These are phyloP conservation scores for Astrephomene gubernaculifera DNA, from an alignment of 139 green algal species.

Conservation along the genomic window DNA sequence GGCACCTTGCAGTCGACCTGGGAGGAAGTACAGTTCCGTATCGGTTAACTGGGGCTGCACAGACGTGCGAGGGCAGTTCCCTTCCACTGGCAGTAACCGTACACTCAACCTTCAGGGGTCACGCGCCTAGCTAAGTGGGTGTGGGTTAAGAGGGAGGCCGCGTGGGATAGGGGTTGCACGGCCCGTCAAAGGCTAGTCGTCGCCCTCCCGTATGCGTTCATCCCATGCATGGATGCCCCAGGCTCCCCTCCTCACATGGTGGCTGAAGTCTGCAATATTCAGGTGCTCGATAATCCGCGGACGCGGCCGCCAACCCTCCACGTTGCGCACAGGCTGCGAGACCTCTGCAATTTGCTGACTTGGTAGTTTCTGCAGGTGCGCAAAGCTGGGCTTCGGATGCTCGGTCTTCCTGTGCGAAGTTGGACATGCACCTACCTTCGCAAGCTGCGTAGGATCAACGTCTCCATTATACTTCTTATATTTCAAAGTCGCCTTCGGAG, in stretches of 20 bases:
- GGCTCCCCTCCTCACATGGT: constrained; percentile 54
- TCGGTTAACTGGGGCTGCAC: not conserved
- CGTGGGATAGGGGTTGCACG: no score
- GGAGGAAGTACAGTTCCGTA: not conserved
- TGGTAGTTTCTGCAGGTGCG: constrained; percentile 58
- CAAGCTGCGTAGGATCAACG: constrained; percentile 46
- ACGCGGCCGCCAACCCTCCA: constrained; percentile 67
- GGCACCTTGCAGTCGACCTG: constrained; percentile 72
- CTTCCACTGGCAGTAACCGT: no score
- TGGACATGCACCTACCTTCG: constrained; percentile 53
- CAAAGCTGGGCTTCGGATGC: no score
- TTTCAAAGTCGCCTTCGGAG: constrained; percentile 54
- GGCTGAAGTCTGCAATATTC: constrained; percentile 77
- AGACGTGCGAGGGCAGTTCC: no score
- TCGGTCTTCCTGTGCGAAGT: no score
- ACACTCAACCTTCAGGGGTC: no score
- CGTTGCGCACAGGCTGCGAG: constrained; percentile 33
- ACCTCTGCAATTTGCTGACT: constrained; percentile 68
- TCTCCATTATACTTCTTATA: constrained; percentile 71
- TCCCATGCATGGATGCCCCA: no score
- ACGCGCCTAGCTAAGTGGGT: no score
- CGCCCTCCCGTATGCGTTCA: no score
- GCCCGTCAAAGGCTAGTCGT: no score
- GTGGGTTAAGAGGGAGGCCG: no score
- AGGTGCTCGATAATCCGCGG: constrained; percentile 80